A percentile compares a stretch with the other conserved stretches of the same genome.
Conservation (phyloP, 2,329 filamentous ascomycete species). For the Clarireedia paspali region DNA sequence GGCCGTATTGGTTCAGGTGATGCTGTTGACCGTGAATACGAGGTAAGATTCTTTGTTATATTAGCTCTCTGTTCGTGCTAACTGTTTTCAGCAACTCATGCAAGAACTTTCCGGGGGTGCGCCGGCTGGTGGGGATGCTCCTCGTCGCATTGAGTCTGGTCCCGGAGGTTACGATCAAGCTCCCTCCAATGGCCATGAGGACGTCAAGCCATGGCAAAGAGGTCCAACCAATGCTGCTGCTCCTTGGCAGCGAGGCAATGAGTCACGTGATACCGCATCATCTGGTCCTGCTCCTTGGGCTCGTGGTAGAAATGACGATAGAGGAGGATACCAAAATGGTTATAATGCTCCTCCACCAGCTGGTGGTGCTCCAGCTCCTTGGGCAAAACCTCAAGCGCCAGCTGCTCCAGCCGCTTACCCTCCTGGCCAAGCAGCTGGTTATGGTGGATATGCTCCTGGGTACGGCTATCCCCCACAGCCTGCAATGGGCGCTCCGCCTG, state of each 20-base stretch:
- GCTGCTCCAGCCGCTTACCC: slow-evolving; percentile 31
- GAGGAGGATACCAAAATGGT: slow-evolving; percentile 39
- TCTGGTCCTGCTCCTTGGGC: slow-evolving; percentile 52
- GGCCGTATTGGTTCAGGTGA: slow-evolving; percentile 67
- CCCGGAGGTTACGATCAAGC: slow-evolving; percentile 52
- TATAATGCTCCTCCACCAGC: slow-evolving; percentile 40
- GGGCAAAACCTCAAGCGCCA: slow-evolving; percentile 29
- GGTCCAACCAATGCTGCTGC: slow-evolving; percentile 77
- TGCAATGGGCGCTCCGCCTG: slow-evolving; percentile 37
- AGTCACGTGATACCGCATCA: slow-evolving; percentile 30
- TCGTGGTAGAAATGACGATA: slow-evolving; percentile 42
- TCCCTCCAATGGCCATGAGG: slow-evolving; percentile 36
- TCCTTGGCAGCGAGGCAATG: slow-evolving; percentile 55
- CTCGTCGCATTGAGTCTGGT: slow-evolving; percentile 80
- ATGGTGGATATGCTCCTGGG: slow-evolving; percentile 39
- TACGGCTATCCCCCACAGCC: slow-evolving; percentile 34
- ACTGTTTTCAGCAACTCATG: slow-evolving; percentile 75
- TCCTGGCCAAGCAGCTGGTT: slow-evolving; percentile 44
- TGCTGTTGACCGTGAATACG: slow-evolving; percentile 87
- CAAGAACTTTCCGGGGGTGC: slow-evolving; percentile 81
- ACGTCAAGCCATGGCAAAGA: slow-evolving; percentile 81
- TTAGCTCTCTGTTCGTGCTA: slow-evolving; percentile 6
- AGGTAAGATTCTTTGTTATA: slow-evolving; percentile 50
- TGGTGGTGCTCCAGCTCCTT: slow-evolving; percentile 30
- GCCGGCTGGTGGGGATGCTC: slow-evolving; percentile 49